These are phyloP conservation scores for Fonsecaea pugnacius DNA, from an alignment of 2,329 filamentous ascomycete species.

Conservation along the genomic window DNA sequence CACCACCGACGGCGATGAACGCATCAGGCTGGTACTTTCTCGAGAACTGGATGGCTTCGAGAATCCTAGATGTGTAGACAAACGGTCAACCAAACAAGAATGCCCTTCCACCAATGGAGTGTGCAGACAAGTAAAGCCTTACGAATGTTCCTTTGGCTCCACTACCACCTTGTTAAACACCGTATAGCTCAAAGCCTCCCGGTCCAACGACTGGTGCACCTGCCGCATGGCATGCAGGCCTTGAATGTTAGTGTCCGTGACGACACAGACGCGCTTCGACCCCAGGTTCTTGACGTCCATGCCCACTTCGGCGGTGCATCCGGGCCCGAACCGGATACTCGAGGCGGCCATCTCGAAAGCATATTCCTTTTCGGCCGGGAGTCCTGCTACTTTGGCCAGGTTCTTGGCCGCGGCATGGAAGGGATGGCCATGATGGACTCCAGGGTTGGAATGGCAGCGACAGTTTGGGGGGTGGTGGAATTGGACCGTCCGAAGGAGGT, in stretches of 20 bases:
- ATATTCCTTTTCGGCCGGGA: constrained; percentile 81
- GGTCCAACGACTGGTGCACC: constrained; percentile 76
- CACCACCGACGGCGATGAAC: constrained; percentile 89
- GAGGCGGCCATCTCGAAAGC: constrained; percentile 99
- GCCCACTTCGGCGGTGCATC: constrained; percentile 91
- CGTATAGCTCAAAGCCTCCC: constrained; percentile 77
- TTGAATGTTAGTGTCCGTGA: constrained; percentile 82
- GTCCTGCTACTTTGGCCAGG: constrained; percentile 50
- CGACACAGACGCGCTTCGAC: constrained; percentile 83
- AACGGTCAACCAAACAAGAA: no score
- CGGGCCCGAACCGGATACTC: constrained; percentile 89
- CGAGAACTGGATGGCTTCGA: constrained; percentile 83
- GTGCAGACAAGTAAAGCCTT: constrained; percentile 46
- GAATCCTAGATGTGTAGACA: no score
- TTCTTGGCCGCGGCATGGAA: constrained; percentile 53
- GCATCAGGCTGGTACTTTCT: constrained; percentile 82
- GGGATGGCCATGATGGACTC: constrained; percentile 66
- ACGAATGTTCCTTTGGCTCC: constrained; percentile 97
- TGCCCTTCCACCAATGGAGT: no score
- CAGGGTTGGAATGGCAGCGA: constrained; percentile 90
- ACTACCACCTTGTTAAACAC: constrained; percentile 81
- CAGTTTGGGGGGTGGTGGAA: constrained; percentile 85
- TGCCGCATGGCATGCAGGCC: constrained; percentile 88
- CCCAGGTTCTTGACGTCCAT: constrained; percentile 97
- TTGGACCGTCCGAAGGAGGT: constrained; percentile 80